Conservation (phyloP, 805 yeast genomes). For the Monosporozyma aerobia region DNA sequence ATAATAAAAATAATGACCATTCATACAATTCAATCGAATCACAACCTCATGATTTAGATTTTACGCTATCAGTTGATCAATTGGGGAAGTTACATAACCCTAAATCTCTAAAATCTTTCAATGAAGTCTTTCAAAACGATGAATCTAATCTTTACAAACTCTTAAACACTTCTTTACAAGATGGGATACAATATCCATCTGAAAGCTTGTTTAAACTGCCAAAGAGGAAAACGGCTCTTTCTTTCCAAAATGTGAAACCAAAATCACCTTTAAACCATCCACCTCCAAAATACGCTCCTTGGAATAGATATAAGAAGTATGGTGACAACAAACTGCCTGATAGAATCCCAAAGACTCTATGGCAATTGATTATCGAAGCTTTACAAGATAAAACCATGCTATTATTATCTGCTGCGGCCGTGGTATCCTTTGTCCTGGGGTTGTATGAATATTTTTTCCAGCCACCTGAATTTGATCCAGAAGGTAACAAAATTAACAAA, state of each 20-base stretch:
- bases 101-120: constrained; percentile 22
- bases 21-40: constrained; percentile 7
- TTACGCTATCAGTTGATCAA: constrained; percentile 8
- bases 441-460: constrained; percentile 87
- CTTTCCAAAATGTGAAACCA: neutral
- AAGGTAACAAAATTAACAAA: constrained; percentile 67
- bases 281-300: constrained; percentile 2
- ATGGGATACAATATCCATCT: constrained; percentile 14
- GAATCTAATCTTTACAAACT: constrained; percentile 13
- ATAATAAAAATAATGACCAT: constrained; percentile 14
- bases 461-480: constrained; percentile 65
- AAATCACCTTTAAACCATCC: neutral
- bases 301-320: constrained; percentile 32
- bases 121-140: constrained; percentile 17
- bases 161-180: constrained; percentile 15
- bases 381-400: constrained; percentile 86
- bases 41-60: neutral
- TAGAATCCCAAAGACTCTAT: constrained; percentile 57
- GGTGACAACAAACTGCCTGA: constrained; percentile 71
- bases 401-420: constrained; percentile 74
- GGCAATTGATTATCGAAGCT: constrained; percentile 67
- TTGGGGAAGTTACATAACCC: constrained; percentile 26
- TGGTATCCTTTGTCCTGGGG: constrained; percentile 82
- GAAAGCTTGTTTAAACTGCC: neutral
- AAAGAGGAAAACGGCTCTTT: neutral